A percentile compares a stretch with the other conserved stretches of the same genome.
These are phyloP conservation scores for Malus sieversii DNA, from an alignment of 306 rosid genomes.

Conservation along the genomic window DNA sequence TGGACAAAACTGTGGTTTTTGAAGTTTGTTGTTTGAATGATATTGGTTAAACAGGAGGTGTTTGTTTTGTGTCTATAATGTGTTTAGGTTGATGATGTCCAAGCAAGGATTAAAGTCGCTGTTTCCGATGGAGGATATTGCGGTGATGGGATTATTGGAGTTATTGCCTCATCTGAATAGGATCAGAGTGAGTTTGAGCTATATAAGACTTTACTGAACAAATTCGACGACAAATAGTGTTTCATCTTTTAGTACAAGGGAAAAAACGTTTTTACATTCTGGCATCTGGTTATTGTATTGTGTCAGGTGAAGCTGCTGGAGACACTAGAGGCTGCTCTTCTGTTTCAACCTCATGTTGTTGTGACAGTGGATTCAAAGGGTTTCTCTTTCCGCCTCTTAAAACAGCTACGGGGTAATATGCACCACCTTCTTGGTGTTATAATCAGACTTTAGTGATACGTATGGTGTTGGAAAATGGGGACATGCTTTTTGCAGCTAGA, in stretches of 20 bases:
- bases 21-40: neutral
- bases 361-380: conserved; percentile 82
- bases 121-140: conserved; percentile 76
- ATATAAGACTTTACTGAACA: neutral
- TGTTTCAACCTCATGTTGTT: conserved; percentile 77
- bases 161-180: conserved; percentile 61
- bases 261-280: neutral
- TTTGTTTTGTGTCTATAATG: neutral
- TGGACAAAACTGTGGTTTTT: neutral
- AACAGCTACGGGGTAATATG: conserved; percentile 70
- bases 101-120: conserved; percentile 59
- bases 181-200: conserved; percentile 56
- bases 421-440: conserved; percentile 12
- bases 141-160: conserved; percentile 96
- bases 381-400: conserved; percentile 78
- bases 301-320: conserved; percentile 63
- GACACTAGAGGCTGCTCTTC: conserved; percentile 63
- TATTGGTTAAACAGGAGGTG: neutral
- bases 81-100: conserved; percentile 66
- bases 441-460: conserved; percentile 22
- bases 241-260: neutral
- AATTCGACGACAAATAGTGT: neutral
- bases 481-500: conserved; percentile 73
- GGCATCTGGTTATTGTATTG: neutral
- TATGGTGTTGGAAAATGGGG: conserved; percentile 28